A percentile compares a stretch with the other conserved stretches of the same genome.
Conservation (phyloP, 495 filamentous ascomycete species). For the Hapsidospora chrysogenum region DNA sequence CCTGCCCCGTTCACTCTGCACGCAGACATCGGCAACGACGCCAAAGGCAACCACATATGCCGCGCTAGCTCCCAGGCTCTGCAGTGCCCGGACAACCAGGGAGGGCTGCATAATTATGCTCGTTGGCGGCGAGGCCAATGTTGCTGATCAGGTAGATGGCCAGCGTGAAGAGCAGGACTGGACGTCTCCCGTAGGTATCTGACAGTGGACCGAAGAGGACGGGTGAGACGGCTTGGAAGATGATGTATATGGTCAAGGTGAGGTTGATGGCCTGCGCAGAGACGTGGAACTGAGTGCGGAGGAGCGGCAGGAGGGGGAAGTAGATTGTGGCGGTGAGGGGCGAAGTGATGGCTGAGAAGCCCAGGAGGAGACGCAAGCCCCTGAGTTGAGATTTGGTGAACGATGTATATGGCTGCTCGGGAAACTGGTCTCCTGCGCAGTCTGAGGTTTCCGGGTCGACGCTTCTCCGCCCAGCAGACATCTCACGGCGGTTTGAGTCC, state of each 20-base stretch:
- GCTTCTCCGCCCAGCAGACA: too few relatives aligned
- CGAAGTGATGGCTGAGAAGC: constrained; percentile 19
- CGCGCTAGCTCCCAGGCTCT: constrained; percentile 29
- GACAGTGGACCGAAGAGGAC: constrained; percentile 29
- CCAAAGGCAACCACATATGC: constrained; percentile 23
- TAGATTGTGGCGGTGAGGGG: constrained; percentile 28
- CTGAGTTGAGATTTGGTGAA: too few relatives aligned
- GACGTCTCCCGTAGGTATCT: constrained; percentile 28
- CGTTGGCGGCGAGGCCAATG: constrained; percentile 29
- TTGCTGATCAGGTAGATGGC: constrained; percentile 27
- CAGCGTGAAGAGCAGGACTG: constrained; percentile 25
- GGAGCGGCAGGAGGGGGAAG: constrained; percentile 20
- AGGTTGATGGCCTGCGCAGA: constrained; percentile 25
- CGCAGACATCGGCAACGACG: constrained; percentile 24
- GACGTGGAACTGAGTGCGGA: constrained; percentile 19
- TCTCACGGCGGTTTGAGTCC: too few relatives aligned
- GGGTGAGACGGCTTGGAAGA: constrained; percentile 33
- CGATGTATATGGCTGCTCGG: too few relatives aligned
- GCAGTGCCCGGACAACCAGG: constrained; percentile 30
- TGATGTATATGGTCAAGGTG: constrained; percentile 27
- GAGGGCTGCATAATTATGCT: constrained; percentile 24
- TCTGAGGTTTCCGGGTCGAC: too few relatives aligned
- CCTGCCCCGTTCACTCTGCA: constrained; percentile 25
- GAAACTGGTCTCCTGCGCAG: too few relatives aligned
- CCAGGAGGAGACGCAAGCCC: too few relatives aligned